Evolutionary conservation across 2,329 filamentous ascomycete species (phyloP), one percentile per base, ranked within the genome.

Genomic region (Fusarium multiceps): DNA sequence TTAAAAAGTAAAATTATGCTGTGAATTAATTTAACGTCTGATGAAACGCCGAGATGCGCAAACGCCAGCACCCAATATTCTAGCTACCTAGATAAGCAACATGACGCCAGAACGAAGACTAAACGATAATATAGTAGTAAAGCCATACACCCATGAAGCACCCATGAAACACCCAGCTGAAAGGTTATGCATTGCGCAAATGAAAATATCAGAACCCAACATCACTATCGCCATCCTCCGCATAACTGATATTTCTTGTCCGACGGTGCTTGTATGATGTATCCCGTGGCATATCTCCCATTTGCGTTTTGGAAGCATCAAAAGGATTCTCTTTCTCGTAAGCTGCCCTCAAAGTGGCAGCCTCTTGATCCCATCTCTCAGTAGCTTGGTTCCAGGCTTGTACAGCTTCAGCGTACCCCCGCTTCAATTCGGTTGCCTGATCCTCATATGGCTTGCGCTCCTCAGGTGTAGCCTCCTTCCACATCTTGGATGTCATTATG

Each of bases 401-500:
- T 56, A 91, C 76, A 9, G 86, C 85, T 40, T 84, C 83, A 28
- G 83, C 83, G 71, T 94, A 92, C 3, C 81, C 83, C 60, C 86
- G 84, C 77, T 94, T 94, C 71, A 93, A 91, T 55, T 86, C 85
- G 57, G 90, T 86, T 6, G 92, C 92, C 77, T 90, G 86, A 28
- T 93, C 90, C 50, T 94, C 87, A 75, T 92, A 98, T 1, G 94
- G 94, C 76, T 87, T 86, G 75, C 91, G 93, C 72, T 89, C 87
- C 46, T 92, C 92, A 8, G 89, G 84, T 3, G 85, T 81, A 1
- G 92, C 89, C 51, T 92, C 91, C 72, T 92, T 93, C 96, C 96
- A 99, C 90, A 96, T 94, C 76, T 92, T 91, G 28, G 94, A 94
- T 12, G 96, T 88, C 78, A 94, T 93, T 53, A 90, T 88, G 34